phyloP scores from a whole-genome alignment of 2,329 filamentous ascomycete species.

The Geoglossum cookeanum region DNA sequence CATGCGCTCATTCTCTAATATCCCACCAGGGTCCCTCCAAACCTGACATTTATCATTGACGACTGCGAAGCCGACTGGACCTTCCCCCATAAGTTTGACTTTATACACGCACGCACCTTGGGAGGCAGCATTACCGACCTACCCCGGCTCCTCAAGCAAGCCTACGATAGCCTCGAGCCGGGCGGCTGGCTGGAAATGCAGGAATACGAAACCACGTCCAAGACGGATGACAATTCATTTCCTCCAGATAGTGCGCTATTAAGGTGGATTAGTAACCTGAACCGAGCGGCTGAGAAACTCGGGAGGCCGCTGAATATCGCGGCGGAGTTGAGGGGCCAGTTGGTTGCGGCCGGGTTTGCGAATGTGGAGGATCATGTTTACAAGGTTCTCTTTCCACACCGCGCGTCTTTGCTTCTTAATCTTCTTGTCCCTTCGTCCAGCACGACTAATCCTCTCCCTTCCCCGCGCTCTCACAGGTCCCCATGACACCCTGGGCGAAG shows the following conservation, averaged over 20 bases:
- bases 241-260: constrained; percentile 9
- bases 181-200: constrained; percentile 9
- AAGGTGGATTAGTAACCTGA: constrained; percentile 13
- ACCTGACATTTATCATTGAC: constrained; percentile 4
- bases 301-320: constrained; percentile 21
- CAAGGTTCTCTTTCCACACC: constrained; percentile 15
- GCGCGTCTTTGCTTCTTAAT: neutral
- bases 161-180: constrained; percentile 24
- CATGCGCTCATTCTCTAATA: neutral
- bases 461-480: neutral
- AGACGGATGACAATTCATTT: constrained; percentile 25
- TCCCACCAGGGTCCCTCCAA: constrained; percentile 3
- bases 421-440: neutral
- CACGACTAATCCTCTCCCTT: too few species aligned
- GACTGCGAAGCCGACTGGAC: constrained; percentile 4
- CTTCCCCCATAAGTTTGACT: neutral
- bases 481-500: constrained; percentile 2
- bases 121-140: constrained; percentile 1
- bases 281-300: constrained; percentile 16
- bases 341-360: constrained; percentile 33
- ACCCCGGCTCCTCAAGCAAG: constrained; percentile 24
- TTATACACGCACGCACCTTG: constrained; percentile 7
- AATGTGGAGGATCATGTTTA: constrained; percentile 29
- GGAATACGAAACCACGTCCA: constrained; percentile 16
- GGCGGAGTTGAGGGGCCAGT: constrained; percentile 20